A percentile compares a stretch with the other conserved stretches of the same genome.
These are phyloP conservation scores for Lasiodiplodia theobromae DNA, from an alignment of 2,329 filamentous ascomycete species.

Conservation along the genomic window DNA sequence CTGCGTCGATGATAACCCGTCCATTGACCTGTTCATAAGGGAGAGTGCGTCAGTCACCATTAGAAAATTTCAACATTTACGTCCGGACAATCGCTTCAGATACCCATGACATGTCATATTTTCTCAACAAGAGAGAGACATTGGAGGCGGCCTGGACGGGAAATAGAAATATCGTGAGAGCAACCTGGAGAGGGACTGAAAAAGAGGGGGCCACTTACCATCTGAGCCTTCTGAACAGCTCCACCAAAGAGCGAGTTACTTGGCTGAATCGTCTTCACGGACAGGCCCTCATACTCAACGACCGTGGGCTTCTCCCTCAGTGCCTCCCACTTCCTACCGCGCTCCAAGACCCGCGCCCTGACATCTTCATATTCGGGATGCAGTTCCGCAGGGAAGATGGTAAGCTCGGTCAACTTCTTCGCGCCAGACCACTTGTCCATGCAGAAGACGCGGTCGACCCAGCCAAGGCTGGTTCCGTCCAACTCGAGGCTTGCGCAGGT, in stretches of 20 bases:
- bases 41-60: constrained; percentile 14
- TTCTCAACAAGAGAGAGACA: no score
- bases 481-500: not conserved
- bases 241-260: no score
- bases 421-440: not conserved
- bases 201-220: no score
- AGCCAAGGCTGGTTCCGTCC: not conserved
- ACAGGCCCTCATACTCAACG: not conserved
- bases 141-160: no score
- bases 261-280: no score
- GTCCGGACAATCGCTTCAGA: constrained; percentile 42
- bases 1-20: constrained; percentile 59
- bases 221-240: no score
- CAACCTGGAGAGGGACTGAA: no score
- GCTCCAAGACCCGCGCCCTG: not conserved
- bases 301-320: not conserved
- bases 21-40: constrained; percentile 47
- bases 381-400: not conserved
- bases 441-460: not conserved
- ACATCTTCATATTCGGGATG: not conserved
- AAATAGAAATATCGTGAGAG: no score
- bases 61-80: constrained; percentile 34
- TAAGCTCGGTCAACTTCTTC: not conserved
- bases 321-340: not conserved
- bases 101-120: constrained; percentile 16